phyloP scores from a whole-genome alignment of 805 yeast genomes.

The Kuraishia hungarica region DNA sequence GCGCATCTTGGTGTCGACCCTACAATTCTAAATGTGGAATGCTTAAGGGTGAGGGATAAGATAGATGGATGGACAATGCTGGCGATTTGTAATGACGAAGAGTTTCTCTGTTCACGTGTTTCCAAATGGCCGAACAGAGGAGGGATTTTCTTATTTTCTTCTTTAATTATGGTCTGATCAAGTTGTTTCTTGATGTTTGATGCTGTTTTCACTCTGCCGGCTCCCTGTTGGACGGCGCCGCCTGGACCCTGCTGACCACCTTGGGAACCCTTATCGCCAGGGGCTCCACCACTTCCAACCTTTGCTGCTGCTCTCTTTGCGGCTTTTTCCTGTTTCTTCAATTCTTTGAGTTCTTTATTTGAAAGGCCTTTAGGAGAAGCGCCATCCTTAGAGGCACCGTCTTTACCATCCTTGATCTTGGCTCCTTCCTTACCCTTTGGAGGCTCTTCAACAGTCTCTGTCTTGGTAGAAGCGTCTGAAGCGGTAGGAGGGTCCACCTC shows the following conservation, averaged over 20 bases:
- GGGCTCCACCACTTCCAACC: slow-evolving; percentile 32
- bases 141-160: slow-evolving; percentile 39
- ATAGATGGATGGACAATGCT: slow-evolving; percentile 84
- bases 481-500: too few relatives aligned
- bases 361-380: slow-evolving; percentile 27
- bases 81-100: slow-evolving; percentile 43
- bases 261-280: slow-evolving; percentile 4
- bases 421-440: too few relatives aligned
- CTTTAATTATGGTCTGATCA: slow-evolving; percentile 39
- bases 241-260: too few relatives aligned
- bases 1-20: slow-evolving; percentile 85
- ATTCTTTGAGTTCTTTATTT: slow-evolving; percentile 80
- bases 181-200: slow-evolving; percentile 46
- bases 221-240: too few relatives aligned
- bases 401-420: too few relatives aligned
- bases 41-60: slow-evolving; percentile 66
- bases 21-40: slow-evolving; percentile 76
- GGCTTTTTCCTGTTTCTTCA: slow-evolving; percentile 83
- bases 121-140: slow-evolving; percentile 73
- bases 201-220: slow-evolving; percentile 34
- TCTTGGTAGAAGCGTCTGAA: too few relatives aligned
- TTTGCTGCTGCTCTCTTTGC: slow-evolving; percentile 88
- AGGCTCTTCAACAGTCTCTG: too few relatives aligned
- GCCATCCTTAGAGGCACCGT: too few relatives aligned
- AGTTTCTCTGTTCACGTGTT: slow-evolving; percentile 69